These are phyloP conservation scores for Hirschioporus abietinus DNA, from an alignment of 768 basidiomycete genomes.

Conservation along the genomic window DNA sequence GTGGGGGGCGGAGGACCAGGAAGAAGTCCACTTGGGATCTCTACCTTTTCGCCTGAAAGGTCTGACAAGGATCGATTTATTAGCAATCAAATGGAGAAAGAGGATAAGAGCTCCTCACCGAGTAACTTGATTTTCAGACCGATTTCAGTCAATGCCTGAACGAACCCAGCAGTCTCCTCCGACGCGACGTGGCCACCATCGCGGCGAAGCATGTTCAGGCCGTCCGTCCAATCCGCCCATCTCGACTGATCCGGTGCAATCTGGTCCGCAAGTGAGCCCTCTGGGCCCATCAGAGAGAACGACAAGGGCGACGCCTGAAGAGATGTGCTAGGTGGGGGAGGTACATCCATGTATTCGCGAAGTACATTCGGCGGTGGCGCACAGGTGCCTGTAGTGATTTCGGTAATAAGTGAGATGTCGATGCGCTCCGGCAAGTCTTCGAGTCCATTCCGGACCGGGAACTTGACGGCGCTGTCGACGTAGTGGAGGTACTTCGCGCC, in stretches of 20 bases:
- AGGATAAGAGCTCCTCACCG: constrained; percentile 39
- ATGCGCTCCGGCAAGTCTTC: constrained; percentile 87
- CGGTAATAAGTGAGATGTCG: constrained; percentile 73
- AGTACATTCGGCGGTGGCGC: constrained; percentile 53
- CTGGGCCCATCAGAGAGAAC: constrained; percentile 69
- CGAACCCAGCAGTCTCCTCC: constrained; percentile 80
- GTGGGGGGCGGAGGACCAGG: constrained; percentile 77
- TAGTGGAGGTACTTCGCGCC: constrained; percentile 79
- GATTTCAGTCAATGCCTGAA: constrained; percentile 84
- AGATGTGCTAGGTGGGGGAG: constrained; percentile 37
- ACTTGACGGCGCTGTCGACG: constrained; percentile 75
- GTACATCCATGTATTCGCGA: constrained; percentile 56
- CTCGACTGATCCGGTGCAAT: constrained; percentile 72
- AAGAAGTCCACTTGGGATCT: constrained; percentile 75
- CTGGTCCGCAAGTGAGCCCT: constrained; percentile 70
- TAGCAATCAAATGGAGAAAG: constrained; percentile 4
- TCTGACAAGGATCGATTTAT: constrained; percentile 39
- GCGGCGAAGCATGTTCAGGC: constrained; percentile 78
- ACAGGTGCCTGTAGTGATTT: constrained; percentile 73
- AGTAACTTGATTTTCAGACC: constrained; percentile 88
- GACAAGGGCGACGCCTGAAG: constrained; percentile 59
- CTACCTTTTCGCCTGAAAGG: constrained; percentile 83
- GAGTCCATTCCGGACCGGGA: constrained; percentile 70
- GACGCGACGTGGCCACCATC: constrained; percentile 82
- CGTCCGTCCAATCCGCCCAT: constrained; percentile 95